A percentile compares a stretch with the other conserved stretches of the same genome.
Evolutionary conservation across 2,329 filamentous ascomycete species (phyloP).

Genomic region (Penicillium sp.): DNA sequence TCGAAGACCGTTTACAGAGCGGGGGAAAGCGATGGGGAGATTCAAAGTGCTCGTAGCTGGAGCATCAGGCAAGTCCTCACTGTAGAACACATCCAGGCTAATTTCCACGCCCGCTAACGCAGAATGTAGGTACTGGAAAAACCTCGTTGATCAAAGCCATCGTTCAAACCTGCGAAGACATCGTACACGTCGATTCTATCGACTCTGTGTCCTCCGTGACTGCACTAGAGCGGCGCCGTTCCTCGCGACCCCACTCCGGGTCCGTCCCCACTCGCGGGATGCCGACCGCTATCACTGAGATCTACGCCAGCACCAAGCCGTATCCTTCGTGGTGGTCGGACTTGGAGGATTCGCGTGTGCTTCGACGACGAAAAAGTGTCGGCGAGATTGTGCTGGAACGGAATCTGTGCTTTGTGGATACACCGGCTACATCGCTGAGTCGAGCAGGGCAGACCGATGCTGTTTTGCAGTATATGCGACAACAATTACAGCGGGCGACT

Average conservation of each 20-base stretch:
- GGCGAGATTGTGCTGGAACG: slow-evolving; percentile 81
- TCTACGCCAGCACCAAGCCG: slow-evolving; percentile 78
- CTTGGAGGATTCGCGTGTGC: slow-evolving; percentile 65
- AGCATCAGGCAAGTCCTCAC: slow-evolving; percentile 62
- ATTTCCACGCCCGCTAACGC: background rate
- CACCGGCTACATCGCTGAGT: slow-evolving; percentile 63
- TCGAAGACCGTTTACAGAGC: slow-evolving; percentile 85
- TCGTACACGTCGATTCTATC: slow-evolving; percentile 78
- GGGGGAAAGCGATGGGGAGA: slow-evolving; percentile 79
- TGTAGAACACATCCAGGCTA: background rate
- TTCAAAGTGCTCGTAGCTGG: slow-evolving; percentile 89
- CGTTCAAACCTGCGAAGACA: slow-evolving; percentile 82
- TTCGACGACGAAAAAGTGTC: slow-evolving; percentile 69
- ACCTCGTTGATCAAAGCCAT: slow-evolving; percentile 87
- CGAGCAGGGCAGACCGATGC: slow-evolving; percentile 58
- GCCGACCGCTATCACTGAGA: slow-evolving; percentile 59
- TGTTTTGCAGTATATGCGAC: slow-evolving; percentile 73
- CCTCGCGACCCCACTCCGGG: slow-evolving; percentile 28
- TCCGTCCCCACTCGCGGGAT: slow-evolving; percentile 22
- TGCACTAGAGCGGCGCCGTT: slow-evolving; percentile 25
- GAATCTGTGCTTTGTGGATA: slow-evolving; percentile 93
- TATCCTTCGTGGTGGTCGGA: slow-evolving; percentile 91
- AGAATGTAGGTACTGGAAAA: slow-evolving; percentile 73
- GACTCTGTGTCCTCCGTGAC: slow-evolving; percentile 46
- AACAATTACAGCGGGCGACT: slow-evolving; percentile 66